Evolutionary conservation across 345 rosid genomes (phyloP), one percentile per base, ranked within the genome.

Genomic region (Sisymbrium irio): DNA sequence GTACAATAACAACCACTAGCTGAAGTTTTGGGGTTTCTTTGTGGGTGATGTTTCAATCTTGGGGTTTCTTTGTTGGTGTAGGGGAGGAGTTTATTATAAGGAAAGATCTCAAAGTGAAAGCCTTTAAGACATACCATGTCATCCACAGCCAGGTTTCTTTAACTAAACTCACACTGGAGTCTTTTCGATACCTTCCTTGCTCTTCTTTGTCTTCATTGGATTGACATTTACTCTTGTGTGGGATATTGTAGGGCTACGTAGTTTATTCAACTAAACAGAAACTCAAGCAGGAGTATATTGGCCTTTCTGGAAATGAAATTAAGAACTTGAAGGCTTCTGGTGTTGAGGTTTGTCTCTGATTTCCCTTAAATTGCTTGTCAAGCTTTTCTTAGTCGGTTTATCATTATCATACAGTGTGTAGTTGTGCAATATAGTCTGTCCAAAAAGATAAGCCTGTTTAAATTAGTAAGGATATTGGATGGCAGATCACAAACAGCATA

Each of bases 41-140:
- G 64, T 64, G 35, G 51, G 28, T 49, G 18, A 53, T 51, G 14
- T 8, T 62, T 50, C 40, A 41, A 28, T 3, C 67, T 30, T 41
- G 45, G 45, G 19, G 47, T 4, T n/a, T n/a, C 56, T 65, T 80
- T 80, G 14, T 72, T 66, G 69, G 27, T 85, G 77, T 81, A 95
- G 97, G 98, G 65, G 94, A 92, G 51, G 98, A 89, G 88, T 87
- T 87, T 78, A 55, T 67, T 58, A 22, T 95, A 62, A 85, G 93
- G 77, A 90, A 68, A 71, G 90, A 95, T 82, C 87, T 90, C 36
- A 90, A 90, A 84, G 97, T 92, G 9, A 92, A 77, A 86, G 97
- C 98, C 78, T 95, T 92, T 77, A 90, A 82, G 84, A 92, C 99
- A 4, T 89, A 86, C 79, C 99, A 92, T 84, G 87, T 83, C 69